These are phyloP conservation scores for Penicillium salamii DNA, from an alignment of 495 filamentous ascomycete genomes.

Conservation along the genomic window DNA sequence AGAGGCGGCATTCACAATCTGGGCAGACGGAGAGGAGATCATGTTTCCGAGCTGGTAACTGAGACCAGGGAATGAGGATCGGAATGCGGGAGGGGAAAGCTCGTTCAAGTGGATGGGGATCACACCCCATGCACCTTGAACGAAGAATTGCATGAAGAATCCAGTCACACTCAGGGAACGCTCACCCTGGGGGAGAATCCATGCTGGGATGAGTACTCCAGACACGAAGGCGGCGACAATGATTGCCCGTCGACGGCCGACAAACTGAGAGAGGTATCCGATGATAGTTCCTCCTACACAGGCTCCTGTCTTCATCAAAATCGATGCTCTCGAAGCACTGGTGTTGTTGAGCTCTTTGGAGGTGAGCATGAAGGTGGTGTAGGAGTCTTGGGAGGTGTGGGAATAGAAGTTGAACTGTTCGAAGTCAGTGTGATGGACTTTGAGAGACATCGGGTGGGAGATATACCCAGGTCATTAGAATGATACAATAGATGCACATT, in stretches of 20 bases:
- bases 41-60: slow-evolving; percentile 78
- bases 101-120: slow-evolving; percentile 80
- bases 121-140: slow-evolving; percentile 76
- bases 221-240: slow-evolving; percentile 56
- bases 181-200: slow-evolving; percentile 63
- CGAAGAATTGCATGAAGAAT: slow-evolving; percentile 77
- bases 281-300: slow-evolving; percentile 69
- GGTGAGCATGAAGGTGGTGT: slow-evolving; percentile 71
- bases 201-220: slow-evolving; percentile 62
- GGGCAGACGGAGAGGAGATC: slow-evolving; percentile 67
- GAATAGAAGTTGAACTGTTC: slow-evolving; percentile 53
- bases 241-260: slow-evolving; percentile 67
- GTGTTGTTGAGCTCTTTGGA: slow-evolving; percentile 62
- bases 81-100: slow-evolving; percentile 69
- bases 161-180: slow-evolving; percentile 58
- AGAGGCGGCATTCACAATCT: slow-evolving; percentile 67
- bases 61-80: slow-evolving; percentile 49
- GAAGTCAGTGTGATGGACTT: background rate
- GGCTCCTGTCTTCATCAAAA: slow-evolving; percentile 72
- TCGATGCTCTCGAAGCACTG: slow-evolving; percentile 62
- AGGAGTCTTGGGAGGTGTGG: slow-evolving; percentile 70
- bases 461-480: slow-evolving; percentile 70
- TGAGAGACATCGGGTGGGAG: background rate
- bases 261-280: slow-evolving; percentile 68
- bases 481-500: slow-evolving; percentile 65